phyloP scores from a whole-genome alignment of 2,329 filamentous ascomycete genomes.

The Cladophialophora immunda region DNA sequence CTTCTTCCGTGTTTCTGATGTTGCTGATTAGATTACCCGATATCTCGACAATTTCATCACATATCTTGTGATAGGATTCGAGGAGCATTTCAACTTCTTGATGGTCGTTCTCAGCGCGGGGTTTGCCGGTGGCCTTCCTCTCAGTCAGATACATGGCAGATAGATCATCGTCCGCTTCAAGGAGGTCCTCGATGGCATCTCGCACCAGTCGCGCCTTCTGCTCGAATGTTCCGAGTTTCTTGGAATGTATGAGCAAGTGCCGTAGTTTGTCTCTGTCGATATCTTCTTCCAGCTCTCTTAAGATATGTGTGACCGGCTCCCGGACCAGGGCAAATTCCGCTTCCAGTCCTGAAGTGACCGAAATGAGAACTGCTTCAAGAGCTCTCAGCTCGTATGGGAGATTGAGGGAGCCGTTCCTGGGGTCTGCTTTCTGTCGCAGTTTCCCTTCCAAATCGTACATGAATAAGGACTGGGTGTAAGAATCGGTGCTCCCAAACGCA shows the following conservation, averaged over 20 bases:
- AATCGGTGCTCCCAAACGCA: conserved; percentile 91
- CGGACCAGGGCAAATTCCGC: conserved; percentile 93
- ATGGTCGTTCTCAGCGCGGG: conserved; percentile 82
- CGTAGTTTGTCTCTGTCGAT: conserved; percentile 95
- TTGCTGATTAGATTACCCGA: conserved; percentile 91
- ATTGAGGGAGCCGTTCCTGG: conserved; percentile 47
- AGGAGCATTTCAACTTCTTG: conserved; percentile 97
- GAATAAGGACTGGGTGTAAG: conserved; percentile 94
- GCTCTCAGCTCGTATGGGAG: conserved; percentile 96
- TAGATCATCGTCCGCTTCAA: conserved; percentile 95
- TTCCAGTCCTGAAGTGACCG: conserved; percentile 89
- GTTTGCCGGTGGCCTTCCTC: conserved; percentile 73
- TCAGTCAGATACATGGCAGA: conserved; percentile 95
- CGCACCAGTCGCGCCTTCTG: conserved; percentile 94
- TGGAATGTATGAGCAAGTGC: conserved; percentile 89
- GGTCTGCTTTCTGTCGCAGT: conserved; percentile 74
- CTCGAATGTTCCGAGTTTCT: conserved; percentile 95
- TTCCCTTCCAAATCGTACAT: conserved; percentile 98
- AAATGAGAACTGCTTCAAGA: conserved; percentile 92
- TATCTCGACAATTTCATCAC: conserved; percentile 96
- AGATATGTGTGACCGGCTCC: conserved; percentile 87
- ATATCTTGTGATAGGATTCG: conserved; percentile 97
- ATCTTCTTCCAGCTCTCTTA: conserved; percentile 92
- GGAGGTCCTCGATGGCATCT: conserved; percentile 91
- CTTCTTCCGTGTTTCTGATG: conserved; percentile 97